Evolutionary conservation across 2,329 filamentous ascomycete species (phyloP).

Genomic region (Colletotrichum sp.): DNA sequence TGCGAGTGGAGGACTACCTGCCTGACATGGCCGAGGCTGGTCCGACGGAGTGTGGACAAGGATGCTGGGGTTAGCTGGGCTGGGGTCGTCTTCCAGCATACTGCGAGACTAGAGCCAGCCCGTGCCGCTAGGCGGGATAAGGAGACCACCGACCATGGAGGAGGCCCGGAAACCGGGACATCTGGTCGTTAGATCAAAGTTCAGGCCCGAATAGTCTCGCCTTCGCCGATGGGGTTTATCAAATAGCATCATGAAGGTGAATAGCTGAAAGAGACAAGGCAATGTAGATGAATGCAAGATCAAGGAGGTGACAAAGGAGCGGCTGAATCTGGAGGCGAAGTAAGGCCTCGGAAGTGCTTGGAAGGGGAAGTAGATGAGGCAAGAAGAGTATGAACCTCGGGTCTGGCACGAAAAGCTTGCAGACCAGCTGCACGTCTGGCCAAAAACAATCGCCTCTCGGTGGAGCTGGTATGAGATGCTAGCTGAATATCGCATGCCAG

Average conservation of each 20-base stretch:
- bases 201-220: neutral
- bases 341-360: neutral
- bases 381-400: neutral
- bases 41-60: conserved; percentile 4
- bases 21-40: conserved; percentile 6
- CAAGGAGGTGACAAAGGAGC: neutral
- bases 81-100: conserved; percentile 5
- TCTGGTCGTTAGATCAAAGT: neutral
- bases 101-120: neutral
- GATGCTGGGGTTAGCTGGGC: conserved; percentile 8
- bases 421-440: neutral
- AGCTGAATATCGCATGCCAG: neutral
- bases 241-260: neutral
- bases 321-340: neutral
- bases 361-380: neutral
- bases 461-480: neutral
- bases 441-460: neutral
- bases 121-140: conserved; percentile 1
- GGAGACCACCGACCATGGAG: neutral
- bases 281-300: neutral
- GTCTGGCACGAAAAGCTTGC: neutral
- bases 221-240: neutral
- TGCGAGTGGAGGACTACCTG: neutral
- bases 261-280: neutral
- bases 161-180: neutral